Conservation (phyloP, 176 grass and related monocot genomes). For the Metroxylon sagu region DNA sequence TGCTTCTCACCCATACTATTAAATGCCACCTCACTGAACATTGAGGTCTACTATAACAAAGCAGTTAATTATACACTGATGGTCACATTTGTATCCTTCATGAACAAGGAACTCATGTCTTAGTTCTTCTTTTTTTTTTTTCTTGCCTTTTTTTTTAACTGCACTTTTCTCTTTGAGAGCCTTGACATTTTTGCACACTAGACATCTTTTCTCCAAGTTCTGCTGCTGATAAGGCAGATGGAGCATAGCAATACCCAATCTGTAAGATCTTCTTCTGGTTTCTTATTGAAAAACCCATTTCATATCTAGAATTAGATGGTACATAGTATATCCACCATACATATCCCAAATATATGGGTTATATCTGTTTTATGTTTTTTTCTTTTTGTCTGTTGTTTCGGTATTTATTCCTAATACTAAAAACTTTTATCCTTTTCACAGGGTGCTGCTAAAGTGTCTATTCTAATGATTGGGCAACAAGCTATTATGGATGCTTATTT, state of each 20-base stretch:
- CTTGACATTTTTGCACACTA: conserved; percentile 38
- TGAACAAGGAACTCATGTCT: conserved; percentile 7
- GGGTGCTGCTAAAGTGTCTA: conserved; percentile 93
- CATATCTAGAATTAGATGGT: no score
- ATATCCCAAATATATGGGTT: no score
- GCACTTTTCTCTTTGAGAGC: conserved; percentile 12
- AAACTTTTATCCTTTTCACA: conserved; percentile 22
- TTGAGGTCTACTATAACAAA: conserved; percentile 98
- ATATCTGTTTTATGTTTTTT: background rate
- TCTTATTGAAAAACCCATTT: no score
- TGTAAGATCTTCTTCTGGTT: conserved; percentile 29
- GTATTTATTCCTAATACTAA: conserved; percentile 27
- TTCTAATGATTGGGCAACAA: conserved; percentile 99
- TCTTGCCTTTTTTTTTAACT: conserved; percentile 7
- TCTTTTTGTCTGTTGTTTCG: conserved; percentile 1
- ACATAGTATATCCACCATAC: no score
- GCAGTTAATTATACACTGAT: conserved; percentile 98
- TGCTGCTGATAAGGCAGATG: conserved; percentile 95
- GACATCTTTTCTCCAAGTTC: conserved; percentile 96
- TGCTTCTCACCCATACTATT: conserved; percentile 82
- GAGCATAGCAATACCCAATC: conserved; percentile 98
- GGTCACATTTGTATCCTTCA: conserved; percentile 99
- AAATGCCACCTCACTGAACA: conserved; percentile 91
- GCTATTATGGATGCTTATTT: conserved; percentile 99
- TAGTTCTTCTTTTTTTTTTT: conserved; percentile 7